Evolutionary conservation across 495 filamentous ascomycete species (phyloP), one percentile per base, ranked within the genome.

Genomic region (Penicillium coprophilum): DNA sequence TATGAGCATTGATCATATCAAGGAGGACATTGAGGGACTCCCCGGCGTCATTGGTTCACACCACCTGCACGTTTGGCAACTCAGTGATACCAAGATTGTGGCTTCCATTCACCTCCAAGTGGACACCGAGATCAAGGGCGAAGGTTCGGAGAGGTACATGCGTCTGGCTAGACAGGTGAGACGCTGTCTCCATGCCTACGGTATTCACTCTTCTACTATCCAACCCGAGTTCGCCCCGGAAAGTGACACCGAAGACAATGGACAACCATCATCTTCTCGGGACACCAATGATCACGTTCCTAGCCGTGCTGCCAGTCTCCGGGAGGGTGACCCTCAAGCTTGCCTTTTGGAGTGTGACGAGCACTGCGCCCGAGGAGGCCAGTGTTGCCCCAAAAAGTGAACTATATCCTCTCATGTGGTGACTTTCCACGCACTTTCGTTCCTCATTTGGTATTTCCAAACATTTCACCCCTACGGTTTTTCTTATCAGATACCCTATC

Each of bases 161-260:
- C 79, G 83, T 47, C 83, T 98, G 30, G 91, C 91, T 11, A 82
- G 80, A 46, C 84, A 84, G 55, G 87, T 95, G 19, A 79, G 92
- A 13, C 83, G 82, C 36, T 98, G 94, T 68, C 82, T 98, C 17
- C 94, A 97, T 65, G 94, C 85, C 15, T 96, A 96, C 61, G 94
- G 94, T 13, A 97, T 98, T 58, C 94, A 97, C 73, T 94, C 89
- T n/a, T 91, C 90, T 4, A 98, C 94, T 8, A 97, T 98, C 59
- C 94, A 98, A 73, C 95, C 95, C 3, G 94, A 98, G 67, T 98
- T 94, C 69, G 88, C 87, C 59, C 77, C 83, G 2, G 79, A 82
- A 43, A 72, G 71, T 30, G 77, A 79, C n/a, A 76, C 79, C 46
- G 87, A 85, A 62, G 72, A 79, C 17, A 72, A 61, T 39, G 60